Conservation (phyloP, 192 early-diverging fungal genomes). For the Mortierella alpina region DNA sequence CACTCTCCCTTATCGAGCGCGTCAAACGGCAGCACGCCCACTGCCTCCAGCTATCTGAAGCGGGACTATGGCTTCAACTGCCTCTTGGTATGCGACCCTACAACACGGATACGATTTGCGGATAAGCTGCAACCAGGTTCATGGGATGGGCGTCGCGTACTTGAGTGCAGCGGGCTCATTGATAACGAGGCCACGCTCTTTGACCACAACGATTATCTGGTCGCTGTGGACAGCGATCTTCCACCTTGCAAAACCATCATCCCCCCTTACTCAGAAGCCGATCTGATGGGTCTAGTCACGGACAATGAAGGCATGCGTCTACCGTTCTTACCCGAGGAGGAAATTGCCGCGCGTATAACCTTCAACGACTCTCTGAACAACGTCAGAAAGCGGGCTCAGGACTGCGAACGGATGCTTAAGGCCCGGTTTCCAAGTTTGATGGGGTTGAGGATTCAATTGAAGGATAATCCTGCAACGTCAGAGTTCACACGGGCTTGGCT, state of each 20-base stretch:
- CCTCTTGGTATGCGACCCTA: constrained; percentile 26
- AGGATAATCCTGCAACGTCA: constrained; percentile 15
- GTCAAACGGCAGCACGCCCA: too few species aligned
- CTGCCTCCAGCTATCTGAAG: constrained; percentile 7
- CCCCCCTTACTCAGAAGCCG: not conserved
- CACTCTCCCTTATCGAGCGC: too few species aligned
- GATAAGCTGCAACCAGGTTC: constrained; percentile 12
- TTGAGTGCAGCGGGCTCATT: constrained; percentile 8
- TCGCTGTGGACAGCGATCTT: constrained; percentile 1
- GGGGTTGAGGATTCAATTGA: constrained; percentile 36
- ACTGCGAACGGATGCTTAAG: constrained; percentile 30
- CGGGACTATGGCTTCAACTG: constrained; percentile 34
- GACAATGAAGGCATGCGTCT: not conserved
- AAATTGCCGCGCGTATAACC: not conserved
- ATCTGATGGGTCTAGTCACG: not conserved
- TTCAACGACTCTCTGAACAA: constrained; percentile 8
- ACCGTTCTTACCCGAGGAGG: not conserved
- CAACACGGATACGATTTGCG: constrained; percentile 31
- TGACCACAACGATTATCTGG: constrained; percentile 16
- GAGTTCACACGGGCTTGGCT: constrained; percentile 25
- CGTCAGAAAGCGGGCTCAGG: constrained; percentile 23
- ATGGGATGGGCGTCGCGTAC: constrained; percentile 5
- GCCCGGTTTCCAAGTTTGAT: constrained; percentile 46
- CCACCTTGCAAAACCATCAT: constrained; percentile 7
- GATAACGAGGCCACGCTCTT: constrained; percentile 3